Evolutionary conservation across 2,329 filamentous ascomycete genomes (phyloP).

Genomic region (Clonostachys byssicola): DNA sequence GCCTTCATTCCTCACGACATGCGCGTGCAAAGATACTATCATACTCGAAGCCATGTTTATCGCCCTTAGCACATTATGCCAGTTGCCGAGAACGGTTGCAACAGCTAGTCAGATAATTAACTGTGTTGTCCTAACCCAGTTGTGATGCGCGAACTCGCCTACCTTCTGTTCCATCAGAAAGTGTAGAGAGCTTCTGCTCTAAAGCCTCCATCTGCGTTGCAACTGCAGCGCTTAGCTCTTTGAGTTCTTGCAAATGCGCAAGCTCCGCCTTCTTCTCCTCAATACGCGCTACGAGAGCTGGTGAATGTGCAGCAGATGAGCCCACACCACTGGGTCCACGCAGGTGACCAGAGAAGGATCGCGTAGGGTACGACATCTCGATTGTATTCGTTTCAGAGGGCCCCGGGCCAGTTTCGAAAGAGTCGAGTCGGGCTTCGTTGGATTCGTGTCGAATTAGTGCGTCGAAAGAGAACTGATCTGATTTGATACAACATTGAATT

Average conservation of each 20-base stretch:
- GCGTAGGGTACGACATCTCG: slow-evolving; percentile 52
- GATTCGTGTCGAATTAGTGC: too few species aligned
- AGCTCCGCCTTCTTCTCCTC: slow-evolving; percentile 83
- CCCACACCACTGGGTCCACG: slow-evolving; percentile 54
- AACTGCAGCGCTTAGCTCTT: slow-evolving; percentile 73
- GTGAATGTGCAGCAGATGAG: slow-evolving; percentile 56
- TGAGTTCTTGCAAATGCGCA: slow-evolving; percentile 71
- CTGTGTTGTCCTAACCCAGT: background rate
- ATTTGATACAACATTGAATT: background rate
- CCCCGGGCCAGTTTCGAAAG: background rate
- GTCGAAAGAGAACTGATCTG: too few species aligned
- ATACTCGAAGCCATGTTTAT: slow-evolving; percentile 84
- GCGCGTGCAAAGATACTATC: slow-evolving; percentile 12
- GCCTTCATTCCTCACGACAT: background rate
- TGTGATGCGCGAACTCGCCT: slow-evolving; percentile 6
- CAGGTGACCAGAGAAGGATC: slow-evolving; percentile 61
- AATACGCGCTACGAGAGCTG: slow-evolving; percentile 69
- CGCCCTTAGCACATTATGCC: slow-evolving; percentile 80
- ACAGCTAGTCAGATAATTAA: slow-evolving; percentile 22
- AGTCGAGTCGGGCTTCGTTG: too few species aligned
- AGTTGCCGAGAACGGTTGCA: slow-evolving; percentile 79
- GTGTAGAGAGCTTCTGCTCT: slow-evolving; percentile 71
- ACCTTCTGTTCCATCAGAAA: slow-evolving; percentile 82
- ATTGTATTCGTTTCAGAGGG: background rate
- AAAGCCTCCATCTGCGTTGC: slow-evolving; percentile 80